Conservation (phyloP, 441 rosid species). For the Eruca vesicaria region DNA sequence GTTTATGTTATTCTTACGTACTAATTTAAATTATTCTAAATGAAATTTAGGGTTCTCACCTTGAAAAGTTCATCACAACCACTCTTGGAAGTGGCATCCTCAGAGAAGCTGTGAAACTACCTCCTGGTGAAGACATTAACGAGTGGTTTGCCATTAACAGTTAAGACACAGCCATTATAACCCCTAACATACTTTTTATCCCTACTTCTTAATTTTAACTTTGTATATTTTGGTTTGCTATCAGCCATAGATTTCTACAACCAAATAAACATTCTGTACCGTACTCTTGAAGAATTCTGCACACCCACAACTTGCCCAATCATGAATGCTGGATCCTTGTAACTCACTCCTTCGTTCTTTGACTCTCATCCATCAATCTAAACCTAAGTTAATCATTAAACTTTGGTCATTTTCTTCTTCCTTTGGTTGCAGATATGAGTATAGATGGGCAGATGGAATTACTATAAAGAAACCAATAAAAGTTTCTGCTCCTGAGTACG, state of each 20-base stretch:
- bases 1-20: not conserved
- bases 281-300: constrained; percentile 82
- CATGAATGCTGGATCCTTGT: constrained; percentile 96
- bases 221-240: constrained; percentile 15
- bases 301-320: constrained; percentile 78
- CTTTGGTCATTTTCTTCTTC: not conserved
- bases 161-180: constrained; percentile 29
- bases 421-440: constrained; percentile 59
- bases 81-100: constrained; percentile 72
- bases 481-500: constrained; percentile 90
- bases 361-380: constrained; percentile 1
- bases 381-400: not conserved
- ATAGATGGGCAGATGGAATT: constrained; percentile 89
- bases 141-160: constrained; percentile 92
- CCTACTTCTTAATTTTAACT: not conserved
- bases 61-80: constrained; percentile 64
- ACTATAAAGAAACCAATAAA: constrained; percentile 67
- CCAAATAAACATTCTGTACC: constrained; percentile 75
- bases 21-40: not conserved
- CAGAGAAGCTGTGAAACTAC: constrained; percentile 84
- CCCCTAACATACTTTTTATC: not conserved
- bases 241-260: constrained; percentile 94
- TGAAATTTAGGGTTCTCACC: constrained; percentile 59
- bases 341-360: constrained; percentile 16
- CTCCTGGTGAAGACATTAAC: constrained; percentile 81